phyloP scores from a whole-genome alignment of 345 rosid genomes.

The Rhizophora apiculata region DNA sequence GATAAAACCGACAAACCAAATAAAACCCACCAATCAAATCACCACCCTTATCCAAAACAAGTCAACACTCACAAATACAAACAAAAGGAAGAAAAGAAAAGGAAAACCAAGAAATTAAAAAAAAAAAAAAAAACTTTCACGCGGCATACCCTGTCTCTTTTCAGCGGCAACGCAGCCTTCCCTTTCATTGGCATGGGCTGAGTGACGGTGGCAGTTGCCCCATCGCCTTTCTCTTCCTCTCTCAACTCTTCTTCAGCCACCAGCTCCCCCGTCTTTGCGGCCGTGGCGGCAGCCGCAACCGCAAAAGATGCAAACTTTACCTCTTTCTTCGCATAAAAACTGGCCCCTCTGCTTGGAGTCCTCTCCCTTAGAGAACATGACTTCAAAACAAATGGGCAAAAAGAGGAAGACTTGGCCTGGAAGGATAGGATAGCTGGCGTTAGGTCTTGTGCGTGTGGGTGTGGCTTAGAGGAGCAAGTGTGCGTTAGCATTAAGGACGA shows the following conservation, averaged over 20 bases:
- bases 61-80: neutral
- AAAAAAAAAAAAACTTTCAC: neutral
- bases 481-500: slow-evolving; percentile 54
- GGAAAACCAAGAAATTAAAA: neutral
- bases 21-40: slow-evolving; percentile 11
- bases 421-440: slow-evolving; percentile 46
- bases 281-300: slow-evolving; percentile 40
- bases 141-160: slow-evolving; percentile 77
- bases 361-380: slow-evolving; percentile 20
- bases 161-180: slow-evolving; percentile 74
- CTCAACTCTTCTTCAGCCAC: slow-evolving; percentile 37
- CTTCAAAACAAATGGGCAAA: slow-evolving; percentile 37
- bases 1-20: slow-evolving; percentile 5
- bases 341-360: slow-evolving; percentile 21
- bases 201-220: slow-evolving; percentile 36
- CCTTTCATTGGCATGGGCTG: slow-evolving; percentile 80
- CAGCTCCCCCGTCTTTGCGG: slow-evolving; percentile 47
- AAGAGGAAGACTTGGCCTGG: slow-evolving; percentile 41
- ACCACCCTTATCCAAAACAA: neutral
- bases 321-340: slow-evolving; percentile 13
- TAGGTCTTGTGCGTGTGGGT: slow-evolving; percentile 46
- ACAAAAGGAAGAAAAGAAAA: neutral
- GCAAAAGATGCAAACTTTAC: slow-evolving; percentile 26
- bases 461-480: slow-evolving; percentile 34
- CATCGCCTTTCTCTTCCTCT: slow-evolving; percentile 28